Base-by-base conservation (phyloP, 805 yeast genomes). In the Candida easanensis region DNA sequence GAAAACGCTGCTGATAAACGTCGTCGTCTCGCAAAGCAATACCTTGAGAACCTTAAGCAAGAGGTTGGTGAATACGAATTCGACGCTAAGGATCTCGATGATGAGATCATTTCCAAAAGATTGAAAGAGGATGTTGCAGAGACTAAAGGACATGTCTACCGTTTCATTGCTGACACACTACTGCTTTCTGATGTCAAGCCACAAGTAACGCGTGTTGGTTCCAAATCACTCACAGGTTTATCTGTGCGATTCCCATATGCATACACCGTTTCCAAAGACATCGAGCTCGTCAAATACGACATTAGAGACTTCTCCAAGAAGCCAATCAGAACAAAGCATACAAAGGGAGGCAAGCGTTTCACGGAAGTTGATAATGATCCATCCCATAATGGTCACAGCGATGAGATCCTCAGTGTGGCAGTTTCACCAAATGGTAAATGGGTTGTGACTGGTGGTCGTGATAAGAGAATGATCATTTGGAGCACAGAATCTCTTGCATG, bases 1-100 rank as follows among this genome's bases (percentile, higher is more conserved):
- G 98, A 91, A 64, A 78, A 79, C 37, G 95, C 90, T 8, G 95
- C 96, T 0, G 99, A 93, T 58, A 89, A 88, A 65, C 79, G 99
- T 65, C 79, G 99, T 66, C 73, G 98, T 58, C 73, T 93, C 46
- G 98, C 98, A 15, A 89, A 89, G 64, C 93, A 90, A 64, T 93
- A 93, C 63, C 69, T 93, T 49, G 89, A 84, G 36, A 85, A 84
- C 57, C 67, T 93, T 57, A 80, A 85, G 60, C 66, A 70, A 4
- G 88, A 84, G 48, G 74, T 73, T 16, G 74, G 68, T 20, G 66
- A 62, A 2, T 65, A 65, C 33, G 71, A 75, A 39, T 90, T 88
- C 56, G 96, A 89, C 68, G 98, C 99, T 9, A 79, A 81, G 52
- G 97, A 93, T 54, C 65, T 91, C 53, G 99, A 91, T 64, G 77